Conservation (phyloP, 148 eudicot species). For the Silene conica region DNA sequence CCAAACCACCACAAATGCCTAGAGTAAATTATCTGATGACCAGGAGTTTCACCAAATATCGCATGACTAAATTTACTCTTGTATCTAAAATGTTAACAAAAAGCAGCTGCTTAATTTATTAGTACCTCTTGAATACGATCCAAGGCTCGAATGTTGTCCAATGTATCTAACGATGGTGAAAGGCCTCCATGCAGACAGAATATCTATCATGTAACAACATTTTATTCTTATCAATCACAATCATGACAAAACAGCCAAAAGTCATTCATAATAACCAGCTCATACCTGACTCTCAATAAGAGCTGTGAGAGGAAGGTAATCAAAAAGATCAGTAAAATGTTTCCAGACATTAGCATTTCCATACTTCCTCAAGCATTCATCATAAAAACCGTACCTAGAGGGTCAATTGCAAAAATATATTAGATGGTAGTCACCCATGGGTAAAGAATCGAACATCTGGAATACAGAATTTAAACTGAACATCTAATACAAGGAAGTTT, state of each 20-base stretch:
- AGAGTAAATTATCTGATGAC: not conserved
- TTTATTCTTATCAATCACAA: conserved; percentile 1
- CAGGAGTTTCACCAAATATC: not conserved
- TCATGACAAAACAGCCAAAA: not conserved
- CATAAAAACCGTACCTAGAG: conserved; percentile 93
- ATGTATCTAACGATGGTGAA: conserved; percentile 88
- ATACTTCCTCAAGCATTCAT: conserved; percentile 95
- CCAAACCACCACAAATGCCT: not conserved
- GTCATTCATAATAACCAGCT: conserved; percentile 6
- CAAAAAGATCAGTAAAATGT: conserved; percentile 93
- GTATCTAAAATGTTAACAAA: not conserved
- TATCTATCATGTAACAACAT: conserved; percentile 37
- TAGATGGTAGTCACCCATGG: not conserved
- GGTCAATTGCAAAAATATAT: not conserved
- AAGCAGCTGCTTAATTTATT: not conserved
- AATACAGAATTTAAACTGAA: not conserved
- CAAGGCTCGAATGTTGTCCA: conserved; percentile 88
- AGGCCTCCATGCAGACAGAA: conserved; percentile 99
- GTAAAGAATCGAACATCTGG: not conserved
- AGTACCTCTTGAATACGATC: conserved; percentile 96
- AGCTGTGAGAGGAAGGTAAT: conserved; percentile 94
- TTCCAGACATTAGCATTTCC: conserved; percentile 99
- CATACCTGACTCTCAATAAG: conserved; percentile 95
- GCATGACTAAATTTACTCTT: not conserved
- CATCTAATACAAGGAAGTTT: not conserved